These are phyloP conservation scores for Cinchona pubescens DNA, from an alignment of 257 asterid genomes.

Conservation along the genomic window DNA sequence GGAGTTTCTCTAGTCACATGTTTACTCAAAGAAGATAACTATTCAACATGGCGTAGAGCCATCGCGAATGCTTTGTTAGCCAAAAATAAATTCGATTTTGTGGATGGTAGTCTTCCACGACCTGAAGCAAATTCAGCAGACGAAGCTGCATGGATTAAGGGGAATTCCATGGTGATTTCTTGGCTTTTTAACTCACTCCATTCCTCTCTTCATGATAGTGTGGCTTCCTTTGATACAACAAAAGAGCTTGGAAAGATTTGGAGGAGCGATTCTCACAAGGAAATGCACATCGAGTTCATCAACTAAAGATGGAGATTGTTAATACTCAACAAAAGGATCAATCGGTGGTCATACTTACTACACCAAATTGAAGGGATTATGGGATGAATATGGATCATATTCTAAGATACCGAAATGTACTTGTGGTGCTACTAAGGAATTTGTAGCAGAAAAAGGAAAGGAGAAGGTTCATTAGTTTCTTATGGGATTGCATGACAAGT, in stretches of 20 bases:
- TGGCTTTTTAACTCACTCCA: constrained; percentile 9
- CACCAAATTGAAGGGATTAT: constrained; percentile 7
- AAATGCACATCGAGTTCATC: neutral
- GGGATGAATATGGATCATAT: neutral
- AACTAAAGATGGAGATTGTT: neutral
- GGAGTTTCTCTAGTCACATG: neutral
- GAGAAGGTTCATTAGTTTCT: constrained; percentile 6
- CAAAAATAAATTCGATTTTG: constrained; percentile 3
- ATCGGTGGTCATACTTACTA: neutral
- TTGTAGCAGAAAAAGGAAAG: neutral
- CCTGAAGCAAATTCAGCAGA: neutral
- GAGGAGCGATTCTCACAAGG: constrained; percentile 16
- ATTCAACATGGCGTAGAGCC: neutral
- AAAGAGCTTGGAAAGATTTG: neutral
- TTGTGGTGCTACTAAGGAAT: neutral
- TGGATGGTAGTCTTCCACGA: neutral
- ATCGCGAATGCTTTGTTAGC: constrained; percentile 6
- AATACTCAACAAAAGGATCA: neutral
- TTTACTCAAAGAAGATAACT: neutral
- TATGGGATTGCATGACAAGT: constrained; percentile 5
- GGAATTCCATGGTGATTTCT: neutral
- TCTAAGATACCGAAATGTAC: neutral
- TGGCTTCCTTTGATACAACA: neutral
- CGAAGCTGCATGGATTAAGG: neutral
- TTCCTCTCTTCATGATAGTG: constrained; percentile 1